Base-by-base conservation (phyloP, 2,329 filamentous ascomycete species). In the Simplicillium aogashimaense region DNA sequence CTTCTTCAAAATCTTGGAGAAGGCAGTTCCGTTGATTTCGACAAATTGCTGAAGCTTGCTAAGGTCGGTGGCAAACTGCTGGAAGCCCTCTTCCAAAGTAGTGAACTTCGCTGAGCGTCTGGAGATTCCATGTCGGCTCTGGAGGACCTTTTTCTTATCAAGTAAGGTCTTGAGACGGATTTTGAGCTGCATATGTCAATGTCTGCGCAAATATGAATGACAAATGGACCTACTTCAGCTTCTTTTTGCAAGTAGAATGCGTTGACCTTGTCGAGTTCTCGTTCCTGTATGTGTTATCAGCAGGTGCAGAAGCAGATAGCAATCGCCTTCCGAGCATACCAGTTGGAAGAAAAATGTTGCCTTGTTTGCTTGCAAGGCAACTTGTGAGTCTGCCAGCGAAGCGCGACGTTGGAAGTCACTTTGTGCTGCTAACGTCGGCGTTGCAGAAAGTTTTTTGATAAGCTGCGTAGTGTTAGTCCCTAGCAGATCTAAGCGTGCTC, bases 1-100 rank as follows among this genome's bases (percentile, higher is more conserved):
- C 76, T 98, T 98, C 67, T 98, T 98, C 47, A 98, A 68, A 44
- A 98, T 98, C 63, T 98, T 98, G 20, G 90, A 95, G 60, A 97
- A 95, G 13, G 89, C 92, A 2, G 87, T 95, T 54, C 92, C 90
- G 58, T 98, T 98, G 57, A 97, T 86, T 61, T 97, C 90, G 48
- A 98, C 88, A 62, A 97, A 98, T 69, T 97, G 92, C 69, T 95
- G 88, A 13, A 98, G 76, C 65, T 98, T 98, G 66, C 95, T 95
- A 35, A 98, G 66, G 57, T 98, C 92, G 56, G 86, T 90, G 56
- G 89, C 89, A 59, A 98, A 98, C 60, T 97, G 87, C 52, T 95
- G 88, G 55, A 97, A 94, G 11, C 92, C 92, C 67, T 98, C 92
- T 58, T 97, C 87, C 15, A 98, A 72, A 0, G 89, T 92, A 28